A percentile compares a stretch with the other conserved stretches of the same genome.
phyloP scores from a whole-genome alignment of 257 asterid genomes.

The Handroanthus guayacan region DNA sequence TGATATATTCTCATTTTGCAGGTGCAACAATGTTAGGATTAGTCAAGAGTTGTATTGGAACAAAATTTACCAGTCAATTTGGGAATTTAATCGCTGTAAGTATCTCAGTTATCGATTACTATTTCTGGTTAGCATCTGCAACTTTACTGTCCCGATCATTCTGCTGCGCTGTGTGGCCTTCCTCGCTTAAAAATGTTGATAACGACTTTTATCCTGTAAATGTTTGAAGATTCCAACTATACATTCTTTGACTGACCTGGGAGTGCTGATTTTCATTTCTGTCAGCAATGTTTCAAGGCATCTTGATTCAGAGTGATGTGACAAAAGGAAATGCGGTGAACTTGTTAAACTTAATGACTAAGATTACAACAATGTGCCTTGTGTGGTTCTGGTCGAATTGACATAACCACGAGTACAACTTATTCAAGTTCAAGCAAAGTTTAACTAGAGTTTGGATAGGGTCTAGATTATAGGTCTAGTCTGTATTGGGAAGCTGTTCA shows the following conservation, averaged over 20 bases:
- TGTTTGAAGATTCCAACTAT: not conserved
- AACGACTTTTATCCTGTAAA: not conserved
- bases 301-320: not conserved
- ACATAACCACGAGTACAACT: not conserved
- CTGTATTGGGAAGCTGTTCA: not conserved
- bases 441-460: no score
- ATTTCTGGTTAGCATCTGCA: not conserved
- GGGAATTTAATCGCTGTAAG: conserved; percentile 96
- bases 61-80: conserved; percentile 94
- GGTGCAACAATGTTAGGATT: conserved; percentile 85
- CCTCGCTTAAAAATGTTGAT: not conserved
- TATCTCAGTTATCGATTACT: conserved; percentile 26
- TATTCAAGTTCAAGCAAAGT: not conserved
- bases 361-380: not conserved
- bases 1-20: conserved; percentile 46
- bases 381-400: not conserved
- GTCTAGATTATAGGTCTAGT: not conserved
- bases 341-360: not conserved
- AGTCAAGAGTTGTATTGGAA: conserved; percentile 95
- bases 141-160: not conserved
- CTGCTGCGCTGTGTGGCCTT: not conserved
- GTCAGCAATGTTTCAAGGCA: not conserved
- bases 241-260: not conserved
- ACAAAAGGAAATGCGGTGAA: not conserved
- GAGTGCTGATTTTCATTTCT: not conserved